Conservation (phyloP, 768 basidiomycete species). For the Infundibulicybe gibba region DNA sequence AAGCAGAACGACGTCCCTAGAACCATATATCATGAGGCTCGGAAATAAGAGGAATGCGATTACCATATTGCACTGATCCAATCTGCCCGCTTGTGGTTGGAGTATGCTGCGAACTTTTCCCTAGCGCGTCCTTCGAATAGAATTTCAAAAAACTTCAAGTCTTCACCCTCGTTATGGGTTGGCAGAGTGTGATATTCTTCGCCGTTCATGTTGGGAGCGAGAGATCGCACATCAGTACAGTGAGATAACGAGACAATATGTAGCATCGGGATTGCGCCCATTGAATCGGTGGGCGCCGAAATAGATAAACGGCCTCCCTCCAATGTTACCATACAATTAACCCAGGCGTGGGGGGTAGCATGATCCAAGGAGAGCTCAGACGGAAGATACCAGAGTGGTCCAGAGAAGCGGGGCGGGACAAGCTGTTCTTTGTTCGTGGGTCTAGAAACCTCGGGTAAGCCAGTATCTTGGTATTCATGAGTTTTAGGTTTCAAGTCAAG, state of each 20-base stretch:
- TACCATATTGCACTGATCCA: slow-evolving; percentile 81
- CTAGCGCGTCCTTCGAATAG: slow-evolving; percentile 45
- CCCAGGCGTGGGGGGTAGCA: slow-evolving; percentile 42
- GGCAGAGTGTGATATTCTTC: slow-evolving; percentile 45
- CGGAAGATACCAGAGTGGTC: slow-evolving; percentile 49
- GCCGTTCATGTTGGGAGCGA: slow-evolving; percentile 32
- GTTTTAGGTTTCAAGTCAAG: too few species aligned
- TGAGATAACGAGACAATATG: slow-evolving; percentile 45
- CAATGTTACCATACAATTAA: slow-evolving; percentile 35
- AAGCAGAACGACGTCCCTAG: slow-evolving; percentile 58
- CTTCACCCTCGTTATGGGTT: slow-evolving; percentile 26
- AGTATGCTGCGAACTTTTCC: slow-evolving; percentile 61
- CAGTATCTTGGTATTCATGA: too few species aligned
- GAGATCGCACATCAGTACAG: slow-evolving; percentile 65
- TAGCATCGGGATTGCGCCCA: too few species aligned
- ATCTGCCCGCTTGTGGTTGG: slow-evolving; percentile 59
- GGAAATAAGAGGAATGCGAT: slow-evolving; percentile 11
- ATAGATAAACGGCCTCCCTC: slow-evolving; percentile 5
- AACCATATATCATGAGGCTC: background rate
- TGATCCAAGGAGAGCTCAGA: slow-evolving; percentile 12
- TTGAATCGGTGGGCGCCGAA: too few species aligned
- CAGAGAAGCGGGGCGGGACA: slow-evolving; percentile 13
- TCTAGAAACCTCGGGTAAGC: too few species aligned
- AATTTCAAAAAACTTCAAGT: slow-evolving; percentile 62
- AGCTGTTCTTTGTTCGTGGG: slow-evolving; percentile 3